Conservation (phyloP, 257 asterid species). For the Striga asiatica region DNA sequence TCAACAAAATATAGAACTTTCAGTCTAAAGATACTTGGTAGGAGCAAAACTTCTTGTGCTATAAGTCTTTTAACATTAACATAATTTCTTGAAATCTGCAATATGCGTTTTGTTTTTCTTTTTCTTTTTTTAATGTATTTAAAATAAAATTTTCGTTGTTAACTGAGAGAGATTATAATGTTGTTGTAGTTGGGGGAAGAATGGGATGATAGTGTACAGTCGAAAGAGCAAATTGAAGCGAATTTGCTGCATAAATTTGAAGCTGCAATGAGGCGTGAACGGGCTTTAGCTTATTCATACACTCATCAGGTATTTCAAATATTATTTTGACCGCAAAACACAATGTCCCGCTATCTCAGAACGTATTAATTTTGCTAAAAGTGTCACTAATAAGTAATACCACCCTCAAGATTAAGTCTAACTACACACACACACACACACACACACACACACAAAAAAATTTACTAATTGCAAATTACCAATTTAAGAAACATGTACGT, state of each 20-base stretch:
- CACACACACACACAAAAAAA: too few relatives aligned
- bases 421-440: too few relatives aligned
- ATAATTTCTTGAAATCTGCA: neutral
- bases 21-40: too few relatives aligned
- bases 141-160: too few relatives aligned
- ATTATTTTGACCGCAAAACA: neutral
- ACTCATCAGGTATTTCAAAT: conserved; percentile 70
- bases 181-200: conserved; percentile 75
- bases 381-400: too few relatives aligned
- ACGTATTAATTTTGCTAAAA: too few relatives aligned
- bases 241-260: conserved; percentile 68
- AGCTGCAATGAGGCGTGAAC: conserved; percentile 87
- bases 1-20: too few relatives aligned
- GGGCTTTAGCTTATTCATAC: conserved; percentile 87
- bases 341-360: too few relatives aligned
- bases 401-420: neutral
- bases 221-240: conserved; percentile 74
- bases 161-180: conserved; percentile 3
- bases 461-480: too few relatives aligned
- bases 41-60: too few relatives aligned
- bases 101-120: neutral
- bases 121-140: conserved; percentile 12
- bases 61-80: too few relatives aligned
- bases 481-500: too few relatives aligned
- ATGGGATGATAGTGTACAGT: conserved; percentile 79